These are phyloP conservation scores for Senna tora DNA, from an alignment of 306 rosid genomes.

Conservation along the genomic window DNA sequence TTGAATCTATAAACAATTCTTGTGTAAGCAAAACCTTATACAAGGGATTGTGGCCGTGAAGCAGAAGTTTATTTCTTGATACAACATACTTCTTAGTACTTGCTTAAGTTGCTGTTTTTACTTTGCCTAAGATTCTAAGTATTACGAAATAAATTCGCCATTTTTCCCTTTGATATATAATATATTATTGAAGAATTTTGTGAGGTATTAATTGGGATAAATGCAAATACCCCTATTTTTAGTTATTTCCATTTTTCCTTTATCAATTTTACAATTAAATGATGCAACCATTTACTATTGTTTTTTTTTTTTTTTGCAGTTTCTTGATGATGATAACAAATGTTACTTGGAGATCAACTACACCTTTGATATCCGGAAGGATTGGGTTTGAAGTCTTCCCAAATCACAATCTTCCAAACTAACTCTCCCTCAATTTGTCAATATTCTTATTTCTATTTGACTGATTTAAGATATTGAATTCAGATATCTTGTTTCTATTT, in stretches of 20 bases:
- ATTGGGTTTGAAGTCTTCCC: constrained; percentile 49
- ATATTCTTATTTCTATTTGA: neutral
- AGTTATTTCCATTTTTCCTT: neutral
- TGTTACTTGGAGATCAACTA: constrained; percentile 87
- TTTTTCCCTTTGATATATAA: no score
- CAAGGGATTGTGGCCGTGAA: neutral
- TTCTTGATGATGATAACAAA: constrained; percentile 76
- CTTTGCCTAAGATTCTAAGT: neutral
- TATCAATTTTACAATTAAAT: neutral
- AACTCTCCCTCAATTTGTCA: constrained; percentile 32
- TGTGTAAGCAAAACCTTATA: no score
- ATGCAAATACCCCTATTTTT: no score
- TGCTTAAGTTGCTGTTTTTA: no score
- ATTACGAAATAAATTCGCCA: neutral
- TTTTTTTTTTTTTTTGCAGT: constrained; percentile 48
- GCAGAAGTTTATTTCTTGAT: neutral
- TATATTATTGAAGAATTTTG: no score
- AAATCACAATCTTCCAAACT: constrained; percentile 18
- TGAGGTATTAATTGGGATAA: no score
- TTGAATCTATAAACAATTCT: no score
- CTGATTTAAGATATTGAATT: constrained; percentile 1
- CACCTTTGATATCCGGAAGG: constrained; percentile 70
- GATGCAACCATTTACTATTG: neutral
- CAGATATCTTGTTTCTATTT: neutral
- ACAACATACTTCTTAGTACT: neutral